Evolutionary conservation across 1,284 basidiomycete species (phyloP).

Genomic region (Megacollybia platyphylla): DNA sequence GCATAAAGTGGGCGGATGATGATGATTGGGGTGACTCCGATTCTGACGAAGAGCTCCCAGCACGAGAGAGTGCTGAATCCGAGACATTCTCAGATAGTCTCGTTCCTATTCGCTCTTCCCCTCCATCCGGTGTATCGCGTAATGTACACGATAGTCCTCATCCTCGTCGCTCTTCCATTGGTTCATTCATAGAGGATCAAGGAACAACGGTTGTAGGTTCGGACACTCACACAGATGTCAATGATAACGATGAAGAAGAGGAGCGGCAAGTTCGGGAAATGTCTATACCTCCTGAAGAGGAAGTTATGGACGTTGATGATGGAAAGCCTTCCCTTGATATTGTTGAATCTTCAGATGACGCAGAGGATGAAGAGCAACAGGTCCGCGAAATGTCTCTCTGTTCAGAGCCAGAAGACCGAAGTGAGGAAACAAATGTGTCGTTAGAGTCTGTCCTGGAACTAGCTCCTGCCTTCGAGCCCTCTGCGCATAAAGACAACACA

Average conservation of each 20-base stretch:
- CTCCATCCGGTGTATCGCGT: too few species aligned
- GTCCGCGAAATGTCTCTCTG: conserved; percentile 20
- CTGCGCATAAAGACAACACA: too few species aligned
- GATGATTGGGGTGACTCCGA: not conserved
- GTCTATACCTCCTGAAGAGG: conserved; percentile 6
- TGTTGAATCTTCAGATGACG: conserved; percentile 11
- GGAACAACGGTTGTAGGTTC: conserved; percentile 1
- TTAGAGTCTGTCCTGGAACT: not conserved
- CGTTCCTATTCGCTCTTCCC: too few species aligned
- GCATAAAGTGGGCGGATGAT: not conserved
- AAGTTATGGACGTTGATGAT: conserved; percentile 5
- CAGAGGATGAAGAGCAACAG: conserved; percentile 21
- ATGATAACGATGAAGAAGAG: conserved; percentile 7
- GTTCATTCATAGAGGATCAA: conserved; percentile 6
- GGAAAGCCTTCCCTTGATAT: conserved; percentile 1
- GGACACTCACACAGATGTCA: not conserved
- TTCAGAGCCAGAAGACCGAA: conserved; percentile 11
- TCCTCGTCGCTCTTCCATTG: conserved; percentile 2
- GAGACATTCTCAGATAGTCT: too few species aligned
- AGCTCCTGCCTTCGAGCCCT: not conserved
- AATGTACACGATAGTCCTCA: not conserved
- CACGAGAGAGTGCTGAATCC: too few species aligned
- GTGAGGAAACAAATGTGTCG: conserved; percentile 1
- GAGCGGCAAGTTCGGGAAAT: conserved; percentile 8
- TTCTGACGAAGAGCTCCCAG: too few species aligned